These are phyloP conservation scores for Hagleromyces aurorensis DNA, from an alignment of 805 yeast species.

Conservation along the genomic window DNA sequence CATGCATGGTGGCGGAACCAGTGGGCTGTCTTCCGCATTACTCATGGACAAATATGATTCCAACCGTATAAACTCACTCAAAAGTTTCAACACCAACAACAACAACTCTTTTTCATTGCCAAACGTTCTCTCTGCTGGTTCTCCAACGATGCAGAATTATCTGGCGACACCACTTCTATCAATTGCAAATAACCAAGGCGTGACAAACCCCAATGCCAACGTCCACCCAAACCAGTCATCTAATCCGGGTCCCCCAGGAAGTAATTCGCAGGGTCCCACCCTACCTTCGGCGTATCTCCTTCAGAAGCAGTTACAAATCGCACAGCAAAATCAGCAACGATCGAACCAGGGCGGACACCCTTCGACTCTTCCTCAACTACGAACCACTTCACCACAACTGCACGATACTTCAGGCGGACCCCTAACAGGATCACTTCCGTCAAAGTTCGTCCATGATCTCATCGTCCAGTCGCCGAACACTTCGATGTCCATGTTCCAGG, in stretches of 20 bases:
- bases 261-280: slow-evolving; percentile 24
- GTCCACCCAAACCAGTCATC: too few relatives aligned
- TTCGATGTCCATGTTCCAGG: slow-evolving; percentile 28
- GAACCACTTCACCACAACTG: slow-evolving; percentile 9
- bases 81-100: slow-evolving; percentile 2
- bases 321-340: slow-evolving; percentile 19
- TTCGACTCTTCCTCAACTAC: background rate
- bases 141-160: slow-evolving; percentile 28
- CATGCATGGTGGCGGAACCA: slow-evolving; percentile 1
- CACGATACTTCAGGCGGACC: slow-evolving; percentile 20
- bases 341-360: slow-evolving; percentile 13
- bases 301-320: slow-evolving; percentile 20
- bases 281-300: slow-evolving; percentile 14
- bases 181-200: slow-evolving; percentile 11
- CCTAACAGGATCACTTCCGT: slow-evolving; percentile 23
- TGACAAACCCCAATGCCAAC: slow-evolving; percentile 25
- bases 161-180: slow-evolving; percentile 30
- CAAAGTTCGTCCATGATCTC: slow-evolving; percentile 30
- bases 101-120: slow-evolving; percentile 5
- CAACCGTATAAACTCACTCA: too few relatives aligned
- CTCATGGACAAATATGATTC: too few relatives aligned
- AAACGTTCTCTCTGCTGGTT: slow-evolving; percentile 15
- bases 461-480: slow-evolving; percentile 28
- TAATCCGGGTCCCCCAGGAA: slow-evolving; percentile 4
- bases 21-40: too few relatives aligned